Conservation (phyloP, 2,329 filamentous ascomycete genomes). For the Periconia digitata region DNA sequence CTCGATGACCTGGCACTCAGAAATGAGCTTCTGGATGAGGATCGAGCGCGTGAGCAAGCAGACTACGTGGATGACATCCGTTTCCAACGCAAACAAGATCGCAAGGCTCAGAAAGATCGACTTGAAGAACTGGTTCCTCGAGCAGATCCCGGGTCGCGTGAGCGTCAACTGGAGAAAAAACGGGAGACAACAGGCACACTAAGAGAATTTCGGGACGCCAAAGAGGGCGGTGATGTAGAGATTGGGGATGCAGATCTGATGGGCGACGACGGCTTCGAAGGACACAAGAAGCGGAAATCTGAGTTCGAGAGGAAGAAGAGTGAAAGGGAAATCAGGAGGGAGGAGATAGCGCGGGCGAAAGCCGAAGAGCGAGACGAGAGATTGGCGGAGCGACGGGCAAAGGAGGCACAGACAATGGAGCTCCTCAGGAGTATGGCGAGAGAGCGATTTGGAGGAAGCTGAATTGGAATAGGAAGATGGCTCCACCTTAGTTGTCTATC, state of each 20-base stretch:
- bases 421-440: constrained; percentile 78
- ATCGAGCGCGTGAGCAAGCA: constrained; percentile 54
- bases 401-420: constrained; percentile 82
- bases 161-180: constrained; percentile 85
- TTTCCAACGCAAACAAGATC: constrained; percentile 64
- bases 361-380: constrained; percentile 79
- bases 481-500: neutral
- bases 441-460: constrained; percentile 59
- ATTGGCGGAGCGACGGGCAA: constrained; percentile 67
- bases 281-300: constrained; percentile 66
- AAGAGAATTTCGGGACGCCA: constrained; percentile 68
- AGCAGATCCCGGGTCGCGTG: constrained; percentile 78
- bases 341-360: constrained; percentile 76
- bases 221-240: constrained; percentile 65
- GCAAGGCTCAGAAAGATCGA: constrained; percentile 66
- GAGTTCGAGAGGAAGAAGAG: constrained; percentile 72
- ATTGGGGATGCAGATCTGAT: constrained; percentile 76
- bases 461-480: neutral
- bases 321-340: constrained; percentile 78
- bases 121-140: constrained; percentile 82
- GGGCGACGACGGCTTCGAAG: constrained; percentile 68
- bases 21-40: constrained; percentile 59
- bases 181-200: constrained; percentile 71
- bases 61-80: constrained; percentile 57
- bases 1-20: constrained; percentile 71